phyloP scores from a whole-genome alignment of 2,329 filamentous ascomycete genomes.

The Sphaerostilbella broomeana region DNA sequence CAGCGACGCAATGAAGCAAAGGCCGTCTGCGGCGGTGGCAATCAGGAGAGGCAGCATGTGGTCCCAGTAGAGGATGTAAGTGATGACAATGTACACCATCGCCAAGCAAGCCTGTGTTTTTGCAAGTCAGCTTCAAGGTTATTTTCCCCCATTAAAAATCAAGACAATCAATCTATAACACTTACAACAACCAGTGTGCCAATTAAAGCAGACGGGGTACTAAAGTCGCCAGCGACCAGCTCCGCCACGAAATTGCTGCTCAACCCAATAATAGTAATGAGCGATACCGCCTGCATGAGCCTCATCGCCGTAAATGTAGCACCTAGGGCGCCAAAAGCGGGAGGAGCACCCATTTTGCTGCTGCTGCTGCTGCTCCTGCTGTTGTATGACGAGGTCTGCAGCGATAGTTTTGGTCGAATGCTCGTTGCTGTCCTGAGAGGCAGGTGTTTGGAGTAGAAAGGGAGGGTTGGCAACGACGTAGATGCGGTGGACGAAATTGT shows the following conservation, averaged over 20 bases:
- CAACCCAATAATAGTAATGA: constrained; percentile 74
- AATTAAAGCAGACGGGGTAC: constrained; percentile 65
- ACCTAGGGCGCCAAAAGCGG: constrained; percentile 64
- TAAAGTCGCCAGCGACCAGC: constrained; percentile 59
- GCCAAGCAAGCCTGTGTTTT: constrained; percentile 56
- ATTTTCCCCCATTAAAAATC: background rate
- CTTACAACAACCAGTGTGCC: constrained; percentile 74
- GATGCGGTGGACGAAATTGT: constrained; percentile 29
- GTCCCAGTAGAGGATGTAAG: constrained; percentile 76
- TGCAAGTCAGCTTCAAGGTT: background rate
- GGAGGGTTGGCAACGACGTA: constrained; percentile 26
- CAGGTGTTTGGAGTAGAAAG: constrained; percentile 37
- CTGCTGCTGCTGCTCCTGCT: no score
- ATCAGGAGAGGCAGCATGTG: constrained; percentile 68
- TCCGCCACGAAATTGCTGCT: constrained; percentile 74
- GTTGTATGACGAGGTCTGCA: constrained; percentile 31
- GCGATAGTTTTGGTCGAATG: constrained; percentile 36
- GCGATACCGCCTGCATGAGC: constrained; percentile 60
- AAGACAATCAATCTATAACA: constrained; percentile 43
- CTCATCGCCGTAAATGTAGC: constrained; percentile 72
- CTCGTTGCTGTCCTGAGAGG: constrained; percentile 35
- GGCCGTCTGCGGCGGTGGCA: constrained; percentile 56
- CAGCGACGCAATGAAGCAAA: constrained; percentile 69
- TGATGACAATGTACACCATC: constrained; percentile 70
- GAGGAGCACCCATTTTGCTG: constrained; percentile 39